Evolutionary conservation across 164 flowering plant species (phyloP), one percentile per base, ranked within the genome.

Genomic region (Sedum album): DNA sequence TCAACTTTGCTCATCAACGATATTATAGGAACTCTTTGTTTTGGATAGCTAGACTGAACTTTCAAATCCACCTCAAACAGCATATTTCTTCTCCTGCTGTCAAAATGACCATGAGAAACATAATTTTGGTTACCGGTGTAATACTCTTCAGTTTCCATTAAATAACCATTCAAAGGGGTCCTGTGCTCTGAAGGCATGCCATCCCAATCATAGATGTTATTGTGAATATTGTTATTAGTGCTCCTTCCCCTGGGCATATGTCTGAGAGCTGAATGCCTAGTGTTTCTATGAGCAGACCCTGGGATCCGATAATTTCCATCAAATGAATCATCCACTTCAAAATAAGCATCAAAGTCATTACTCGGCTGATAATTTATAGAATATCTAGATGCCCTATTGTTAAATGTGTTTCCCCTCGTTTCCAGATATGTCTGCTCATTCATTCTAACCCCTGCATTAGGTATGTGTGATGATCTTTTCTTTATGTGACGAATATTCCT

Each of bases 21-120:
- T 48, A 94, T 86, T 67, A 88, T 78, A 30, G 97, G 97, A 48
- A 90, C 96, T 62, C 77, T 87, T 76, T 82, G 91, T 57, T 81
- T 80, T 72, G 81, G 87, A 72, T 83, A 80, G 68, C 82, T 85
- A 65, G 82, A 73, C 71, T 85, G 89, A 64, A 90, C 97, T 75
- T 77, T 81, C 73, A 94, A 66, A 72, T 88, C 91, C 60, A 91
- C 99, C 53, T 94, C 88, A 13, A 91, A 60, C 75, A 91, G 70
- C 79, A 76, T 71, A 60, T 80, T 66, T 73, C 79, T 75, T 65
- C 73, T 60, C 62, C 78, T 71, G 62, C 77, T 79, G 68, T 79
- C 83, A 73, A 70, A 65, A 26, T 60, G 77, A 68, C 71, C 80
- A 41, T 21, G 76, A 28, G 76, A 78, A 72, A 20, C 67, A 69